A percentile compares a stretch with the other conserved stretches of the same genome.
phyloP scores from a whole-genome alignment of 2,329 filamentous ascomycete species.

The Cordyceps fumosorosea region DNA sequence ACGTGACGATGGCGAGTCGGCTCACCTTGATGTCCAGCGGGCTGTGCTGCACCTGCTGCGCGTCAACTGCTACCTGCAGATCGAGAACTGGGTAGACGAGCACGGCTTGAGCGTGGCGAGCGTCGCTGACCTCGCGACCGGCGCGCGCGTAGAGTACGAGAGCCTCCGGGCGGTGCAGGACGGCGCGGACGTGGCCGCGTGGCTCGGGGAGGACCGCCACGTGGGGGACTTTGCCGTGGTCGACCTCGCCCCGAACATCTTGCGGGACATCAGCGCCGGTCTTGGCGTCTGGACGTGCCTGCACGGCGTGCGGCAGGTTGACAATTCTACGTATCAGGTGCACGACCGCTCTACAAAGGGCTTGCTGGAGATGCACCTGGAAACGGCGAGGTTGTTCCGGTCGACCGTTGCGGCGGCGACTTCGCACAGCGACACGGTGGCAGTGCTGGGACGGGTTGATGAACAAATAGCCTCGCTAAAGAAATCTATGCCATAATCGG shows the following conservation, averaged over 20 bases:
- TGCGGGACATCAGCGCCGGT: conserved; percentile 14
- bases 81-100: conserved; percentile 15
- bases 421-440: background rate
- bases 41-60: conserved; percentile 16
- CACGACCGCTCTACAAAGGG: background rate
- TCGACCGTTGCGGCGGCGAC: background rate
- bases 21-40: conserved; percentile 14
- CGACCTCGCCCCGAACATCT: conserved; percentile 16
- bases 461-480: background rate
- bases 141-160: conserved; percentile 14
- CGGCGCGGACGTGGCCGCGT: conserved; percentile 11
- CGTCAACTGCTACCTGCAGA: conserved; percentile 18
- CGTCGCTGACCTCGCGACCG: conserved; percentile 10
- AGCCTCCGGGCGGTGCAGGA: conserved; percentile 14
- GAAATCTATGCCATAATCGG: background rate
- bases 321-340: background rate
- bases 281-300: conserved; percentile 9
- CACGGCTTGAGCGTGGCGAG: conserved; percentile 13
- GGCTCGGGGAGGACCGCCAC: background rate
- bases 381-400: background rate
- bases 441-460: background rate
- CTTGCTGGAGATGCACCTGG: background rate
- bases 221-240: conserved; percentile 7
- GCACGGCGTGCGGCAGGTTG: background rate
- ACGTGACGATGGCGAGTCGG: background rate